Conservation (phyloP, 2,329 filamentous ascomycete genomes). For the Ramichloridium luteum region DNA sequence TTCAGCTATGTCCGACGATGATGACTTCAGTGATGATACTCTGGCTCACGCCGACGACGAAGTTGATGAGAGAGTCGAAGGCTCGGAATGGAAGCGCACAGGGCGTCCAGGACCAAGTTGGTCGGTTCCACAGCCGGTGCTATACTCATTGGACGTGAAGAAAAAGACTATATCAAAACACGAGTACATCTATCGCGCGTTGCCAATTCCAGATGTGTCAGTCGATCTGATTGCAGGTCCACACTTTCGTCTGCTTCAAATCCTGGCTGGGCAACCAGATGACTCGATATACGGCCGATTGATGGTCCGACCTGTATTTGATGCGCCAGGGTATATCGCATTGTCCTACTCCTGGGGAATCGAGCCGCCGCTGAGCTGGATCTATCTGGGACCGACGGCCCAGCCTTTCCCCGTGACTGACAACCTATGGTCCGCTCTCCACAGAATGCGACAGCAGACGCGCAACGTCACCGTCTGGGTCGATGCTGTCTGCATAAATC, state of each 20-base stretch:
- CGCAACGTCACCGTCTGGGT: constrained; percentile 1
- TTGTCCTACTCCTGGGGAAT: constrained; percentile 3
- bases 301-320: background rate
- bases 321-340: background rate
- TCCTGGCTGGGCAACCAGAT: background rate
- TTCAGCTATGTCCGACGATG: too few species aligned
- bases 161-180: too few species aligned
- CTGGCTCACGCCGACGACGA: too few species aligned
- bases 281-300: background rate
- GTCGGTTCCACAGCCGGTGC: too few species aligned
- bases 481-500: constrained; percentile 2
- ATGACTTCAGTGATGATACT: too few species aligned
- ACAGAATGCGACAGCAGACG: background rate
- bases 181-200: too few species aligned
- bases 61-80: too few species aligned
- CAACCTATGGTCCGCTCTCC: background rate
- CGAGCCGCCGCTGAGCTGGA: background rate
- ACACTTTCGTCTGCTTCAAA: background rate
- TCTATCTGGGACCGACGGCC: background rate
- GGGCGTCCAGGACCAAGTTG: too few species aligned
- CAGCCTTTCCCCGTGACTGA: background rate
- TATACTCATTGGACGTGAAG: too few species aligned
- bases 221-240: too few species aligned
- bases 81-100: too few species aligned
- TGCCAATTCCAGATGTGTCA: too few species aligned